Evolutionary conservation across 306 rosid genomes (phyloP).

Genomic region (Dalbergia cultrata): DNA sequence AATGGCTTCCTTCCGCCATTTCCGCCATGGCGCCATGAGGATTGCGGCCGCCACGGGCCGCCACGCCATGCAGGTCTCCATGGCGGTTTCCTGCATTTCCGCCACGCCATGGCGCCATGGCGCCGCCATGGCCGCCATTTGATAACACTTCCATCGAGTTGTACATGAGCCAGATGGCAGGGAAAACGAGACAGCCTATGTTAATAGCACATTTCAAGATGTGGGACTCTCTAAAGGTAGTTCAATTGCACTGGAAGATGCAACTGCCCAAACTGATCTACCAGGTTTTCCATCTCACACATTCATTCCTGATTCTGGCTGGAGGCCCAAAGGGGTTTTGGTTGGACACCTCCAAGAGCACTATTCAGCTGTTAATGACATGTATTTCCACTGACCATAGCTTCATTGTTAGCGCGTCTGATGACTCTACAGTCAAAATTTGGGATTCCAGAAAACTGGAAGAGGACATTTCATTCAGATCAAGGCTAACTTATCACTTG

Average conservation of each 20-base stretch:
- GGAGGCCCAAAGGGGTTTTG: slow-evolving; percentile 97
- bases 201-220: slow-evolving; percentile 74
- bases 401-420: slow-evolving; percentile 93
- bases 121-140: too few relatives aligned
- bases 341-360: slow-evolving; percentile 99
- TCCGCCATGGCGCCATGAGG: too few relatives aligned
- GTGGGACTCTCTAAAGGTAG: slow-evolving; percentile 73
- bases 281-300: slow-evolving; percentile 72
- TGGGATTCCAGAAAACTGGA: slow-evolving; percentile 97
- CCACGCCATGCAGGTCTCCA: too few relatives aligned
- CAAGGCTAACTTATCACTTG: slow-evolving; percentile 92
- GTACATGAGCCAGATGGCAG: slow-evolving; percentile 97
- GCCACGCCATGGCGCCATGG: too few relatives aligned
- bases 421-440: slow-evolving; percentile 94
- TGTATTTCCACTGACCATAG: slow-evolving; percentile 87
- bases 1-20: too few relatives aligned
- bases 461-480: slow-evolving; percentile 96
- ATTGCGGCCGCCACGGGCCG: too few relatives aligned
- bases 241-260: slow-evolving; percentile 67
- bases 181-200: slow-evolving; percentile 74
- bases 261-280: slow-evolving; percentile 65
- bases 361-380: slow-evolving; percentile 86
- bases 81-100: too few relatives aligned
- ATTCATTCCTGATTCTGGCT: slow-evolving; percentile 84
- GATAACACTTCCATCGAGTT: slow-evolving; percentile 93